Base-by-base conservation (phyloP, 208 protist species). In the Leishmania tarentolae region DNA sequence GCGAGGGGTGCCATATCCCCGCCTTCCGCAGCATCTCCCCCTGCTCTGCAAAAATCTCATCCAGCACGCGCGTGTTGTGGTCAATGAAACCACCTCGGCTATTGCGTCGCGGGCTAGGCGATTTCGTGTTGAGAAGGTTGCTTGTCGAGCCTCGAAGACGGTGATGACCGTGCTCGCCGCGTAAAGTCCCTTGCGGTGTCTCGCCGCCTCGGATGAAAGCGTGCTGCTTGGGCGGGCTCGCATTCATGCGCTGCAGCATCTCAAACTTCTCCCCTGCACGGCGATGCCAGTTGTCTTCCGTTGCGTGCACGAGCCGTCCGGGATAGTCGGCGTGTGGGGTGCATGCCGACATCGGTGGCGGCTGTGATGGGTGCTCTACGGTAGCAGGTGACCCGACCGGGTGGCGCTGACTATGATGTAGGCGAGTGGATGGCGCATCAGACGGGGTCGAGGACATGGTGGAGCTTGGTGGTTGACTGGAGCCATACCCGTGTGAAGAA, bases 171-270 rank as follows among this genome's bases (percentile, higher is more conserved):
- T 61, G 44, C 68, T 50, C 79, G 56, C 70, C 46, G 13, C 19
- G 40, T 35, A 28, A 73, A 8, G 69, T 9, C 8, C 44, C 35
- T 13, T 66, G 81, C 44, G 50, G 24, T 31, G 77, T 69, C 40
- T 86, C 82, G 17, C 65, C 73, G 19, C 59, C 42, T 57, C 75
- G 46, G 42, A n/a, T 47, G 53, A 61, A 50, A 40, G 37, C 11
- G 74, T 68, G 71, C 53, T 56, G 37, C 74, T 79, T 86, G 61
- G 59, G 78, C 5, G 85, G 85, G 31, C 81, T 85, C 47, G 85
- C 79, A 63, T 96, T 92, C 74, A 96, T 83, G 40, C 85, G 86
- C 84, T 92, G 88, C 42, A 96, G 83, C 79, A 89, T 87, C 71
- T 92, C 91, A 75, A 96, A 91, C 83, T 94, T 90, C 61, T 89